These are phyloP conservation scores for Xenosphaeropsis pyriputrescens DNA, from an alignment of 2,329 filamentous ascomycete genomes.

Conservation along the genomic window DNA sequence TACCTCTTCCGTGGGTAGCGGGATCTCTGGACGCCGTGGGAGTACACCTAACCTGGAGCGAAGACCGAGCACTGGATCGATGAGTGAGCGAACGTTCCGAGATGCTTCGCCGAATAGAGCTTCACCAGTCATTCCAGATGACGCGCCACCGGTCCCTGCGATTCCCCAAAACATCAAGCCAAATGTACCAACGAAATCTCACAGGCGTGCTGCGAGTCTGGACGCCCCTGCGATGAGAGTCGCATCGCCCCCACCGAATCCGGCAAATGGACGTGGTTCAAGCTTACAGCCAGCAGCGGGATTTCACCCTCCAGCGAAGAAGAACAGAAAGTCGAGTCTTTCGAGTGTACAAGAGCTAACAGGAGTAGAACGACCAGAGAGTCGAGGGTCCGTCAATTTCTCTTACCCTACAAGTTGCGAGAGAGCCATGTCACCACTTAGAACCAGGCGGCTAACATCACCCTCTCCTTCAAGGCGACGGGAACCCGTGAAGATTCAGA, in stretches of 20 bases:
- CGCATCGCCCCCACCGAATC: constrained; percentile 15
- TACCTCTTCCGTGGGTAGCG: constrained; percentile 47
- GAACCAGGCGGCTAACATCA: constrained; percentile 17
- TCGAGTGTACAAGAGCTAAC: constrained; percentile 22
- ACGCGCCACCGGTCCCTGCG: constrained; percentile 61
- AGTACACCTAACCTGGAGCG: constrained; percentile 38
- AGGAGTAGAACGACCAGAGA: constrained; percentile 25
- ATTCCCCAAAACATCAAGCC: constrained; percentile 41
- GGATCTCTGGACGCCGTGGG: constrained; percentile 22
- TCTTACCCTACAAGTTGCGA: constrained; percentile 29
- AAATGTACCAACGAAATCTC: constrained; percentile 10
- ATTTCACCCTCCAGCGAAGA: constrained; percentile 5
- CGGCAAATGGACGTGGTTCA: constrained; percentile 13
- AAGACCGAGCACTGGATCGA: constrained; percentile 59
- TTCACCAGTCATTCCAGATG: constrained; percentile 14
- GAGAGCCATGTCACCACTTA: constrained; percentile 14
- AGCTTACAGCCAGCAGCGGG: constrained; percentile 12
- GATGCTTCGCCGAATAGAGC: constrained; percentile 50
- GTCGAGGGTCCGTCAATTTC: constrained; percentile 32
- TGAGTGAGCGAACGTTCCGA: constrained; percentile 81
- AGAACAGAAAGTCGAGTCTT: constrained; percentile 4
- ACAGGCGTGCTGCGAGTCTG: constrained; percentile 19
- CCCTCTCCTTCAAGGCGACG: constrained; percentile 12
- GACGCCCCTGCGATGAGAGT: constrained; percentile 19
- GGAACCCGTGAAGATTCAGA: constrained; percentile 10